Conservation (phyloP, 2,329 filamentous ascomycete genomes). For the Clonostachys sp. region DNA sequence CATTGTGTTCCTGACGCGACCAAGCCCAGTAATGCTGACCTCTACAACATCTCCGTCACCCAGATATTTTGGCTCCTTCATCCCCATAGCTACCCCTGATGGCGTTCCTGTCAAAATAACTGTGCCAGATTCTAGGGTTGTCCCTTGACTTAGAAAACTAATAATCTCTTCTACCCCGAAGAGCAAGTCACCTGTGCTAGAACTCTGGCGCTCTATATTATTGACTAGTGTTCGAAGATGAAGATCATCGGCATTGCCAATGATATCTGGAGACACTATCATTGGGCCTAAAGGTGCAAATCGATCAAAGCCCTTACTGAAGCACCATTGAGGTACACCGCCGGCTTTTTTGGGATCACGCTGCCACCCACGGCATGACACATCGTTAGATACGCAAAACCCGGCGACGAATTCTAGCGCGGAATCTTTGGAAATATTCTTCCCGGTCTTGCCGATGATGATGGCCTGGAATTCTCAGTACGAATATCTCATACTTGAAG, state of each 20-base stretch:
- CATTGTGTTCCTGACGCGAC: conserved; percentile 29
- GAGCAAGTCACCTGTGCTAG: conserved; percentile 41
- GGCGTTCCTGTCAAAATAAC: conserved; percentile 44
- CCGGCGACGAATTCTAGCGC: conserved; percentile 44
- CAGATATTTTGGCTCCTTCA: conserved; percentile 33
- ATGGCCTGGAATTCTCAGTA: conserved; percentile 17
- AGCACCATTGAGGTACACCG: conserved; percentile 40
- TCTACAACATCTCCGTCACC: conserved; percentile 36
- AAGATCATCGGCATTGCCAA: conserved; percentile 19
- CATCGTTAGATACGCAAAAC: conserved; percentile 40
- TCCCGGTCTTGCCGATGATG: conserved; percentile 49
- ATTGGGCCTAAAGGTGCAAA: conserved; percentile 51
- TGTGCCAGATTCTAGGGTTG: conserved; percentile 45
- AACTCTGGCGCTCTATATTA: conserved; percentile 42
- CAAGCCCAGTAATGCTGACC: conserved; percentile 30
- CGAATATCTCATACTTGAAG: too few species aligned
- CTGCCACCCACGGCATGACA: conserved; percentile 48
- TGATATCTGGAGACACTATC: conserved; percentile 19
- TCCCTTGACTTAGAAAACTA: conserved; percentile 37
- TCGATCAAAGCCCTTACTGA: conserved; percentile 50
- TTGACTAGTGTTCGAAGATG: conserved; percentile 37
- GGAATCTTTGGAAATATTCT: conserved; percentile 37
- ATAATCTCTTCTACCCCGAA: conserved; percentile 42
- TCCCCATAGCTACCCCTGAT: conserved; percentile 40
- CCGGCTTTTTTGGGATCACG: conserved; percentile 37